Conservation (phyloP, 768 basidiomycete genomes). For the Podaxis mareebaensis region DNA sequence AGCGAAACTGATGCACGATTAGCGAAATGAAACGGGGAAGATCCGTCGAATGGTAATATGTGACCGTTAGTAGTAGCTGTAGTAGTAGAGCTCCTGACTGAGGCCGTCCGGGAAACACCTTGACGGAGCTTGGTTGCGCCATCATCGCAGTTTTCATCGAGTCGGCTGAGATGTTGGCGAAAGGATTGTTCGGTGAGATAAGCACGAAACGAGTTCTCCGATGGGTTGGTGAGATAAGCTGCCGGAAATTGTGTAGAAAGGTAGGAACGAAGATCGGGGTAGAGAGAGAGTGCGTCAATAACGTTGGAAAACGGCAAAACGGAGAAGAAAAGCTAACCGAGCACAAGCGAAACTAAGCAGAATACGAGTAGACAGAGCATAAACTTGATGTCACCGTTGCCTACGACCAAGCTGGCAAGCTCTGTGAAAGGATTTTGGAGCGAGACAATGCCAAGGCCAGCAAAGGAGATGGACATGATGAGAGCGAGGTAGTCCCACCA, state of each 20-base stretch:
- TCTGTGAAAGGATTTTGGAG: conserved; percentile 55
- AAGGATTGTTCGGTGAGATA: conserved; percentile 98
- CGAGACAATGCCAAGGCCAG: conserved; percentile 60
- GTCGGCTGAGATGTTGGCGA: conserved; percentile 86
- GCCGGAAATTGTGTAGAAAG: conserved; percentile 21
- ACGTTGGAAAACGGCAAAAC: conserved; percentile 14
- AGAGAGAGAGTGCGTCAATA: conserved; percentile 19
- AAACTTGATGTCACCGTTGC: conserved; percentile 67
- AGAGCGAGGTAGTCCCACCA: conserved; percentile 51
- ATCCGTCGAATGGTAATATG: conserved; percentile 17
- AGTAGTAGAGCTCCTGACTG: conserved; percentile 26
- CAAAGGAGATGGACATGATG: conserved; percentile 67
- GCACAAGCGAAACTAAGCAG: conserved; percentile 64
- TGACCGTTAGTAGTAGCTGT: background rate
- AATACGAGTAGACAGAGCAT: conserved; percentile 71
- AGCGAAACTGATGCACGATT: conserved; percentile 92
- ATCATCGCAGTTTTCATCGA: conserved; percentile 69
- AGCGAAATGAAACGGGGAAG: conserved; percentile 77
- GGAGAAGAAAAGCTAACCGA: conserved; percentile 52
- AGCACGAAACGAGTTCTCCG: conserved; percentile 89
- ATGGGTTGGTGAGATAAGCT: conserved; percentile 96
- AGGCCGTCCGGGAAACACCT: conserved; percentile 29
- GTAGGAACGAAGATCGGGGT: conserved; percentile 15
- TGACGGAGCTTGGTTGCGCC: conserved; percentile 30
- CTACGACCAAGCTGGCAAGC: conserved; percentile 49